Conservation (phyloP, 78 protist species). For the Tieghemostelium lacteum region DNA sequence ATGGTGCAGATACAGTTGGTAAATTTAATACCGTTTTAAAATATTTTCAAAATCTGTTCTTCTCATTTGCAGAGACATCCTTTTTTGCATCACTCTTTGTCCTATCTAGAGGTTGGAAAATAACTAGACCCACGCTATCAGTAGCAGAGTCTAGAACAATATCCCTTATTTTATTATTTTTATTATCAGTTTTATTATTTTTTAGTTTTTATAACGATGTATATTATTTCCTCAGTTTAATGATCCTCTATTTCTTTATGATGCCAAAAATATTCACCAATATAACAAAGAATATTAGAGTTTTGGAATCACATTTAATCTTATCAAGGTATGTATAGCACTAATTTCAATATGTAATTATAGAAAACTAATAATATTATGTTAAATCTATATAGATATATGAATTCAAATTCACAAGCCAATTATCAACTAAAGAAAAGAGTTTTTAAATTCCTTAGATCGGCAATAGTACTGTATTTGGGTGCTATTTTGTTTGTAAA, state of each 20-base stretch:
- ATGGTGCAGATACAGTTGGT: constrained; percentile 25
- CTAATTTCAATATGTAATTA: not conserved
- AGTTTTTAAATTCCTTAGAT: constrained; percentile 42
- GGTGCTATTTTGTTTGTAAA: constrained; percentile 70
- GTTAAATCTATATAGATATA: not conserved
- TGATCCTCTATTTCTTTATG: constrained; percentile 78
- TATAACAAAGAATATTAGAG: constrained; percentile 43
- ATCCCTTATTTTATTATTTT: constrained; percentile 2
- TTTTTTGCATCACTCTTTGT: constrained; percentile 43
- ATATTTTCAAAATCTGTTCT: constrained; percentile 41
- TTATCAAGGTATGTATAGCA: constrained; percentile 15
- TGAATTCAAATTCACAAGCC: not conserved
- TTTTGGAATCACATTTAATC: constrained; percentile 17
- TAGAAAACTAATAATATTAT: no score
- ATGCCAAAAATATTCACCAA: constrained; percentile 78
- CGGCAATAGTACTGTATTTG: constrained; percentile 62
- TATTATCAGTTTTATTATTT: constrained; percentile 44
- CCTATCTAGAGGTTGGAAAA: constrained; percentile 47
- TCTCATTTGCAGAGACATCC: constrained; percentile 30
- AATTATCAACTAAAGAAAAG: constrained; percentile 11
- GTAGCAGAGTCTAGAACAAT: constrained; percentile 25
- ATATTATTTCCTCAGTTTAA: constrained; percentile 58
- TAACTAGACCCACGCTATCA: constrained; percentile 28
- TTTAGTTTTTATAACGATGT: constrained; percentile 70
- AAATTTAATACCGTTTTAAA: not conserved